Percentiles rank a stretch among this genome's conserved stretches.
Conservation (phyloP, 2,329 filamentous ascomycete genomes). For the Alternaria burnsii region DNA sequence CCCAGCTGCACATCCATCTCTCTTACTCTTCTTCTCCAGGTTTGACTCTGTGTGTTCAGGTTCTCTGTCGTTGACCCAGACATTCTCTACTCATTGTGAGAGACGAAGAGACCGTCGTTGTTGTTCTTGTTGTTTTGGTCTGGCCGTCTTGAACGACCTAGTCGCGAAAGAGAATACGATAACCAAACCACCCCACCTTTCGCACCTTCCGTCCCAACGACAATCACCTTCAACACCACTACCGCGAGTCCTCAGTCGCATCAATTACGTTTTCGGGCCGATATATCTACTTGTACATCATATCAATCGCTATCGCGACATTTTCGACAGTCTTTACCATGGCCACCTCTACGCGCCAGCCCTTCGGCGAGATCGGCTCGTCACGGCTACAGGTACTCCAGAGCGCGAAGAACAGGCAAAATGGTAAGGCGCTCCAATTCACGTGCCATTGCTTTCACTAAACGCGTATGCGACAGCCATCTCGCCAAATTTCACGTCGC, state of each 20-base stretch:
- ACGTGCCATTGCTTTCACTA: conserved; percentile 19
- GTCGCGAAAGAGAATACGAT: conserved; percentile 19
- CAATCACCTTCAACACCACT: conserved; percentile 10
- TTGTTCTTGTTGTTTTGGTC: neutral
- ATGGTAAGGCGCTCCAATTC: conserved; percentile 55
- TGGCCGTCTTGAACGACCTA: conserved; percentile 8
- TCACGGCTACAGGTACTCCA: conserved; percentile 75
- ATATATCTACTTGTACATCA: neutral
- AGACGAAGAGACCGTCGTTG: neutral
- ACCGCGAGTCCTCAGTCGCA: conserved; percentile 1
- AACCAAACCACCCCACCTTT: conserved; percentile 21
- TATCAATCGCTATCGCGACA: conserved; percentile 2
- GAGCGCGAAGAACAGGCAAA: conserved; percentile 80
- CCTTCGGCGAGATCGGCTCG: conserved; percentile 76
- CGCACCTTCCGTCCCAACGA: conserved; percentile 10
- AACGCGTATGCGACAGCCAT: conserved; percentile 42
- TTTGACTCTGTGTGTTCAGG: neutral
- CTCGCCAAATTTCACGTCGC: conserved; percentile 42
- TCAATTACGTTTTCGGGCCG: conserved; percentile 5
- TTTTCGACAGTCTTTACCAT: conserved; percentile 25
- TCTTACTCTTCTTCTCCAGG: conserved; percentile 19
- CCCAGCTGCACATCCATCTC: conserved; percentile 20
- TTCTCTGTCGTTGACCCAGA: neutral
- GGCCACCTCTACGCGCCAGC: conserved; percentile 68
- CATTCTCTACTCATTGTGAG: neutral